Percentiles rank a stretch among this genome's conserved stretches.
These are phyloP conservation scores for Emericellopsis atlantica DNA, from an alignment of 2,329 filamentous ascomycete genomes.

Conservation along the genomic window DNA sequence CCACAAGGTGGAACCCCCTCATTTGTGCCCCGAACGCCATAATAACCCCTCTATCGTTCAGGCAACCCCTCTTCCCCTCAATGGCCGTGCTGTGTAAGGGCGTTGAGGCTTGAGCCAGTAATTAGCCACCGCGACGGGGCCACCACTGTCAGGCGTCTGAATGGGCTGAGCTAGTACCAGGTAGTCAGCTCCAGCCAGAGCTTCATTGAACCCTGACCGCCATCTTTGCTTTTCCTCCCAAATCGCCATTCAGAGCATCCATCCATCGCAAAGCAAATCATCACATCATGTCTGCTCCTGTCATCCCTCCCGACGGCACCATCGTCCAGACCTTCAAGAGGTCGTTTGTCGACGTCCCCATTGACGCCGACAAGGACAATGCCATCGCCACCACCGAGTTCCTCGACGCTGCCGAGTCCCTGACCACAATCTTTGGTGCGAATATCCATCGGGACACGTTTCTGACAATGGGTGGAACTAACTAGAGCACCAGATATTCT, in stretches of 20 bases:
- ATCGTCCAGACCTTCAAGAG: constrained; percentile 77
- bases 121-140: too few relatives aligned
- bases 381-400: constrained; percentile 76
- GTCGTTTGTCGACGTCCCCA: constrained; percentile 72
- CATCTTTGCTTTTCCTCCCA: constrained; percentile 1
- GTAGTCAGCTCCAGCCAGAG: not conserved
- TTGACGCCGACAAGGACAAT: constrained; percentile 62
- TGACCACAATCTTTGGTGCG: constrained; percentile 76
- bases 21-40: too few relatives aligned
- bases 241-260: constrained; percentile 1
- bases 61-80: too few relatives aligned
- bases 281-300: constrained; percentile 36
- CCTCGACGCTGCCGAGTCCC: constrained; percentile 77
- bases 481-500: constrained; percentile 36
- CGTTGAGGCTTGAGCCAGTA: too few relatives aligned
- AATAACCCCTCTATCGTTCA: too few relatives aligned
- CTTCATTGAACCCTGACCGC: not conserved
- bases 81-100: too few relatives aligned
- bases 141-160: too few relatives aligned
- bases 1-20: too few relatives aligned
- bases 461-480: not conserved
- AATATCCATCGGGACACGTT: not conserved
- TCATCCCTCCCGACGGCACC: constrained; percentile 54
- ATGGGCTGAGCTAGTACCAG: too few relatives aligned
- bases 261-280: not conserved